Evolutionary conservation across 805 yeast species (phyloP).

Genomic region (Vanderwaltozyma polyspora): DNA sequence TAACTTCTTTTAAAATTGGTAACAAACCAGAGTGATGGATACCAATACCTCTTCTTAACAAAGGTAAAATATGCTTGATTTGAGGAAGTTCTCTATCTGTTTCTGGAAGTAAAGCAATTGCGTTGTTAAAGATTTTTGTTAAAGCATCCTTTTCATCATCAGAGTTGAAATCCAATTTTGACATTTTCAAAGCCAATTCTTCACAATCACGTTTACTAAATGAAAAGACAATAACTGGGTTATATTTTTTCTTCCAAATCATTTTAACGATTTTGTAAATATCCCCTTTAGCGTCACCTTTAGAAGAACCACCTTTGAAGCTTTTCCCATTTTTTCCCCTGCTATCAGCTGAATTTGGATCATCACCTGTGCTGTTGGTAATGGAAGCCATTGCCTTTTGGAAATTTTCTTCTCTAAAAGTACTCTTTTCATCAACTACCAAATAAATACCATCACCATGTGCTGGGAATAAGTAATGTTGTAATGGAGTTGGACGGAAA

Average conservation of each 20-base stretch:
- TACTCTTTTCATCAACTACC: slow-evolving; percentile 95
- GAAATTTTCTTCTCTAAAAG: slow-evolving; percentile 92
- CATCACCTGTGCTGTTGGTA: slow-evolving; percentile 73
- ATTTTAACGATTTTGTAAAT: slow-evolving; percentile 93
- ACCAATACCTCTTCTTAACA: slow-evolving; percentile 91
- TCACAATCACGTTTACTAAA: slow-evolving; percentile 97
- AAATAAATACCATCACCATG: slow-evolving; percentile 96
- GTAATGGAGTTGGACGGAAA: slow-evolving; percentile 97
- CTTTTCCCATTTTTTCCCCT: slow-evolving; percentile 70
- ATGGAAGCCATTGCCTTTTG: slow-evolving; percentile 97
- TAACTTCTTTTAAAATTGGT: slow-evolving; percentile 88
- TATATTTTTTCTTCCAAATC: slow-evolving; percentile 94
- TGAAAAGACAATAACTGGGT: slow-evolving; percentile 98
- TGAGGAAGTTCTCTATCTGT: slow-evolving; percentile 89
- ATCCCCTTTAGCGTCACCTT: slow-evolving; percentile 64
- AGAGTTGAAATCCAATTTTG: slow-evolving; percentile 85
- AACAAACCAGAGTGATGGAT: slow-evolving; percentile 95
- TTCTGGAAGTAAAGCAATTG: slow-evolving; percentile 78
- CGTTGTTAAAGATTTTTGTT: slow-evolving; percentile 81
- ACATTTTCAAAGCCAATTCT: slow-evolving; percentile 85
- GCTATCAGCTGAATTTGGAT: slow-evolving; percentile 49
- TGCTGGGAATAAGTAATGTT: slow-evolving; percentile 96
- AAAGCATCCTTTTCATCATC: slow-evolving; percentile 90
- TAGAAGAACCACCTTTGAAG: slow-evolving; percentile 65
- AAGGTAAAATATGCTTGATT: slow-evolving; percentile 80